Evolutionary conservation across 2,329 filamentous ascomycete genomes (phyloP).

Genomic region (Colletotrichum cereale): DNA sequence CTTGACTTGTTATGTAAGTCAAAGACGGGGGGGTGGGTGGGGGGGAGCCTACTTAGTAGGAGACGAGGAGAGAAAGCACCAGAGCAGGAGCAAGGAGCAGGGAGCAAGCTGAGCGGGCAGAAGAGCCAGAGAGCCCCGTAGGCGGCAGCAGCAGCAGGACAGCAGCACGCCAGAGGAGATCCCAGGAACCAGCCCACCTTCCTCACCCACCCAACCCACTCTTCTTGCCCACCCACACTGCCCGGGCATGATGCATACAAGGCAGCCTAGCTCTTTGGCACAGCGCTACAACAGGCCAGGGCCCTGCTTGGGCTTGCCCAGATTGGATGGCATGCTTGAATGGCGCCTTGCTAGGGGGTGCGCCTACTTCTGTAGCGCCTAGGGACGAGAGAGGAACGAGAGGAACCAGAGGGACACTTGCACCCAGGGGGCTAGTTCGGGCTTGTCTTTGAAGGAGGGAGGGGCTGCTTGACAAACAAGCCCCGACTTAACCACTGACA

Average conservation of each 20-base stretch:
- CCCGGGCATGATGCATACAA: slow-evolving; percentile 23
- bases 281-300: slow-evolving; percentile 18
- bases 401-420: slow-evolving; percentile 39
- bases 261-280: slow-evolving; percentile 12
- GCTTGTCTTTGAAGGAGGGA: slow-evolving; percentile 35
- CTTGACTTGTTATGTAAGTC: slow-evolving; percentile 41
- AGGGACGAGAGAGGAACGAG: slow-evolving; percentile 6
- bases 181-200: slow-evolving; percentile 28
- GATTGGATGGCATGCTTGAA: slow-evolving; percentile 24
- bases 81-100: slow-evolving; percentile 1
- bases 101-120: slow-evolving; percentile 1
- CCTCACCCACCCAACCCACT: slow-evolving; percentile 37
- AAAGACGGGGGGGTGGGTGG: too few relatives aligned
- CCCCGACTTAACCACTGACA: slow-evolving; percentile 19
- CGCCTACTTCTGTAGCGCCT: slow-evolving; percentile 34
- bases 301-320: slow-evolving; percentile 29
- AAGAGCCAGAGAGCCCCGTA: neutral
- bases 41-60: slow-evolving; percentile 34
- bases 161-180: slow-evolving; percentile 1
- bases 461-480: slow-evolving; percentile 34
- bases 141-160: neutral
- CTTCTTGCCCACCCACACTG: slow-evolving; percentile 26
- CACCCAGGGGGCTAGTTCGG: slow-evolving; percentile 27
- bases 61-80: slow-evolving; percentile 31
- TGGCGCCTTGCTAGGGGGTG: slow-evolving; percentile 39